Evolutionary conservation across 1,139 yeast genomes (phyloP).

Genomic region (Komagataea norvegica): DNA sequence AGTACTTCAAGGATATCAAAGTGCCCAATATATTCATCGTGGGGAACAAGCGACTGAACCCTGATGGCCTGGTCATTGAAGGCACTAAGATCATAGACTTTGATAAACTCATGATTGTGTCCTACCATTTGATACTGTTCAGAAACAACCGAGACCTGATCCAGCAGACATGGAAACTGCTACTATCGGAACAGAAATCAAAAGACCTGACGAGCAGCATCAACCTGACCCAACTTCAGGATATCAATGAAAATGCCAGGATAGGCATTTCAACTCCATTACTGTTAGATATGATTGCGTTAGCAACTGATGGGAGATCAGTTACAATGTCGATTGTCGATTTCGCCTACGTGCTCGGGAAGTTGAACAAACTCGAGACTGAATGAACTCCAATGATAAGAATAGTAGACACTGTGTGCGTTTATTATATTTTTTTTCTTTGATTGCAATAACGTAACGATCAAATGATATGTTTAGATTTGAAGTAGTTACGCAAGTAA

Average conservation of each 20-base stretch:
- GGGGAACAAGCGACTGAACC: constrained; percentile 22
- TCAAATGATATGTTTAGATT: constrained; percentile 87
- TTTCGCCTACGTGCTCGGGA: constrained; percentile 42
- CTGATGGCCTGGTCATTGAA: constrained; percentile 28
- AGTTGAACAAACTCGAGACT: constrained; percentile 33
- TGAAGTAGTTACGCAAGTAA: constrained; percentile 88
- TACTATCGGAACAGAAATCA: constrained; percentile 16
- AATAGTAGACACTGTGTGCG: not conserved
- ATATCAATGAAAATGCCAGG: constrained; percentile 30
- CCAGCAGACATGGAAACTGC: constrained; percentile 37
- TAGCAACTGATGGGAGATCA: constrained; percentile 35
- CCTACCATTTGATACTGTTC: constrained; percentile 37
- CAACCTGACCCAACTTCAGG: constrained; percentile 34
- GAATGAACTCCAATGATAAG: not conserved
- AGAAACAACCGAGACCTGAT: constrained; percentile 33
- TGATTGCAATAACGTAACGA: not conserved
- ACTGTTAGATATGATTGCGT: constrained; percentile 40
- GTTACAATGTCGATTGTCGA: constrained; percentile 35
- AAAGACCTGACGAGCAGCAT: constrained; percentile 17
- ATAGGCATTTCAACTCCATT: constrained; percentile 29
- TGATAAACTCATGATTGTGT: constrained; percentile 36
- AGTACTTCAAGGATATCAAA: constrained; percentile 28
- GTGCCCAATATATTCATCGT: constrained; percentile 28
- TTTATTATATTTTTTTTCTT: constrained; percentile 1
- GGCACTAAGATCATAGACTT: constrained; percentile 41